phyloP scores from a whole-genome alignment of 306 rosid species.

The Prunus padus region DNA sequence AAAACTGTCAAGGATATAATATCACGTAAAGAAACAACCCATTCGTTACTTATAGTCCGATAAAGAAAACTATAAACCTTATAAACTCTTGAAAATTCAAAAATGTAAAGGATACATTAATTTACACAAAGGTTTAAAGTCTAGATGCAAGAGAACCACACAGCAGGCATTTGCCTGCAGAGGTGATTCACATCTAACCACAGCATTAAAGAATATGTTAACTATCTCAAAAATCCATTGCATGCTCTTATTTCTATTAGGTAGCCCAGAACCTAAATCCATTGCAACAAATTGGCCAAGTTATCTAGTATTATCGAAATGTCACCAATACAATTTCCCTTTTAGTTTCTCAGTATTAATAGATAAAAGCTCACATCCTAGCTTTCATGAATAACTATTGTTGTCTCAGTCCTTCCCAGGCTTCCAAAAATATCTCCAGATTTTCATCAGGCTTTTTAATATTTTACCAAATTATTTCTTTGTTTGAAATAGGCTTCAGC shows the following conservation, averaged over 20 bases:
- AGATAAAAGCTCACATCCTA: not conserved
- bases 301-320: not conserved
- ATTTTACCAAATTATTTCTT: not conserved
- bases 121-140: not conserved
- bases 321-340: not conserved
- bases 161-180: not conserved
- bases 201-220: not conserved
- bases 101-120: not conserved
- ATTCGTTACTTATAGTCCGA: not conserved
- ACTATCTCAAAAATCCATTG: not conserved
- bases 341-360: not conserved
- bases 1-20: not conserved
- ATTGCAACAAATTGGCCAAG: not conserved
- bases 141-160: not conserved
- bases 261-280: not conserved
- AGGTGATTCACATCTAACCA: not conserved
- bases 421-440: not conserved
- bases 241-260: not conserved
- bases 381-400: not conserved
- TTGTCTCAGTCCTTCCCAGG: not conserved
- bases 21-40: not conserved
- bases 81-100: not conserved
- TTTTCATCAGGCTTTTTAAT: not conserved
- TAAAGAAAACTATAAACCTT: not conserved
- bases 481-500: not conserved